Percentiles rank a stretch among this genome's conserved stretches.
Conservation (phyloP, 768 basidiomycete species). For the Mycena chlorophos region DNA sequence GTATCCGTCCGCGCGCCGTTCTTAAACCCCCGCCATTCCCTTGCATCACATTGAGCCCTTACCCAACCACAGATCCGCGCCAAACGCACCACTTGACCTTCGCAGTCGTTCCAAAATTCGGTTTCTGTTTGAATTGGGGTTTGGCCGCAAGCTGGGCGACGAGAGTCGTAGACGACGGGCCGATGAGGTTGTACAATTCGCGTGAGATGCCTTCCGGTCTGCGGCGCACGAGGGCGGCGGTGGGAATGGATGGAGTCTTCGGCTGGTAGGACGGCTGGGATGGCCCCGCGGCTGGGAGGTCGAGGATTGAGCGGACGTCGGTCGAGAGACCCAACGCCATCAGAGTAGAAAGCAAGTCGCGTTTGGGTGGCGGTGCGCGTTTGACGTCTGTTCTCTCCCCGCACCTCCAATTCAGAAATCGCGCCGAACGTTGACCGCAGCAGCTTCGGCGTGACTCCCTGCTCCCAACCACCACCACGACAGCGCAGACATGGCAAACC, state of each 20-base stretch:
- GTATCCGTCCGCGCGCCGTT: conserved; percentile 69
- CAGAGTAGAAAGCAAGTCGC: conserved; percentile 16
- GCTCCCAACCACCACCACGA: background rate
- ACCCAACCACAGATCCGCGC: too few relatives aligned
- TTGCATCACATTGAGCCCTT: too few relatives aligned
- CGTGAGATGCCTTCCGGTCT: conserved; percentile 91
- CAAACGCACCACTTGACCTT: conserved; percentile 75
- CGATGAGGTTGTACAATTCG: conserved; percentile 92
- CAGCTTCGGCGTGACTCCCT: background rate
- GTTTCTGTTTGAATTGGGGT: conserved; percentile 85
- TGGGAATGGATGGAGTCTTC: too few relatives aligned
- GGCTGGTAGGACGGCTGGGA: conserved; percentile 46
- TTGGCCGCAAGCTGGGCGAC: conserved; percentile 77
- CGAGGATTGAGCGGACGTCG: conserved; percentile 84
- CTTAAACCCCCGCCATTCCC: conserved; percentile 76
- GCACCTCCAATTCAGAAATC: too few relatives aligned
- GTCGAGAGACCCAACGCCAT: conserved; percentile 79
- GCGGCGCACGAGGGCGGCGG: conserved; percentile 39
- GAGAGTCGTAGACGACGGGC: conserved; percentile 86
- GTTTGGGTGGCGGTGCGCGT: too few relatives aligned
- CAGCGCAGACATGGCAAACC: background rate
- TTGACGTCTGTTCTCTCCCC: too few relatives aligned
- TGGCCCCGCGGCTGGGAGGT: conserved; percentile 50
- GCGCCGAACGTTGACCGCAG: too few relatives aligned
- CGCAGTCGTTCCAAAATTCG: conserved; percentile 62